Evolutionary conservation across 768 basidiomycete genomes (phyloP).

Genomic region (Hydnomerulius pinastri): DNA sequence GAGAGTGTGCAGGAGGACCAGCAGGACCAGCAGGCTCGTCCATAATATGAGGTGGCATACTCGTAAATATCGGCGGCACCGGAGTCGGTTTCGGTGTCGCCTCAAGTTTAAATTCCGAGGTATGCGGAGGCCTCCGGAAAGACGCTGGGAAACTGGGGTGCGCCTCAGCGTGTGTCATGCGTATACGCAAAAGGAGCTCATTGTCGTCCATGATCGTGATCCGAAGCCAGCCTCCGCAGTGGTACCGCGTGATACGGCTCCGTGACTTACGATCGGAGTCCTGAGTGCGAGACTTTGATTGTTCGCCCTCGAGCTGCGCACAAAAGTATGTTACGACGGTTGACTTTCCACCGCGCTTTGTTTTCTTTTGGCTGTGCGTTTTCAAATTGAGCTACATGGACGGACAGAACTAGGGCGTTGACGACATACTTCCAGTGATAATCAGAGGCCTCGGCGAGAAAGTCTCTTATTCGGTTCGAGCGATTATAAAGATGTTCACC

Average conservation of each 20-base stretch:
- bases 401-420: background rate
- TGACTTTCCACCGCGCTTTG: slow-evolving; percentile 36
- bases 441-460: slow-evolving; percentile 35
- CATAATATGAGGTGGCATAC: slow-evolving; percentile 18
- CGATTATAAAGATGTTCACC: slow-evolving; percentile 38
- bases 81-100: slow-evolving; percentile 27
- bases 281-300: slow-evolving; percentile 35
- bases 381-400: background rate
- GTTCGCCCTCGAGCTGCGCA: slow-evolving; percentile 36
- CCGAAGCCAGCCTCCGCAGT: slow-evolving; percentile 36
- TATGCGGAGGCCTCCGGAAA: slow-evolving; percentile 33
- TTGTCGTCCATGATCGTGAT: slow-evolving; percentile 40
- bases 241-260: slow-evolving; percentile 35
- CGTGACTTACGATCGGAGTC: slow-evolving; percentile 36
- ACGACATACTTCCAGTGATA: slow-evolving; percentile 37
- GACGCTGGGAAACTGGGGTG: slow-evolving; percentile 35
- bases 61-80: slow-evolving; percentile 24
- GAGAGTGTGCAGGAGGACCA: slow-evolving; percentile 13
- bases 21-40: slow-evolving; percentile 19
- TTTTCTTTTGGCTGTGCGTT: slow-evolving; percentile 32
- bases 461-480: slow-evolving; percentile 37
- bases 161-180: slow-evolving; percentile 37
- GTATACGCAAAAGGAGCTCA: slow-evolving; percentile 35
- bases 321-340: slow-evolving; percentile 39
- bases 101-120: slow-evolving; percentile 35